These are phyloP conservation scores for Dryadomyces quercivorus DNA, from an alignment of 2,329 filamentous ascomycete genomes.

Conservation along the genomic window DNA sequence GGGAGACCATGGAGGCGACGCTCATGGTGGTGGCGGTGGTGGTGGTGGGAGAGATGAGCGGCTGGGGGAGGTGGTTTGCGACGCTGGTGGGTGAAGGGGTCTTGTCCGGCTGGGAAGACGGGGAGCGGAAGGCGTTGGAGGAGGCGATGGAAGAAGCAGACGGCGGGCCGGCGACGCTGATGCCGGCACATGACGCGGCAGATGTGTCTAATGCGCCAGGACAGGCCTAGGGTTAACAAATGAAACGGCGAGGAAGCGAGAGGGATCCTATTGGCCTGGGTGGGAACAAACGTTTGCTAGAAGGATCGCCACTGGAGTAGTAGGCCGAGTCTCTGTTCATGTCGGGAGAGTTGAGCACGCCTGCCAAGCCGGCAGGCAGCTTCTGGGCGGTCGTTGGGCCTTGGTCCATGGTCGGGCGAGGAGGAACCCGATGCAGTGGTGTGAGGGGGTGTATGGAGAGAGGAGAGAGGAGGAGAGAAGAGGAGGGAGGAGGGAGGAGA, in stretches of 20 bases:
- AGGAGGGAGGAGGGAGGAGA: no score
- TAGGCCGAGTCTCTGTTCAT: constrained; percentile 41
- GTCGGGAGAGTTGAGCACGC: constrained; percentile 38
- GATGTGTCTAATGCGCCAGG: constrained; percentile 24
- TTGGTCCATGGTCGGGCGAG: constrained; percentile 22
- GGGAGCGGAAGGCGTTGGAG: constrained; percentile 5
- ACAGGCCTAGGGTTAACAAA: not conserved
- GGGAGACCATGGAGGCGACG: constrained; percentile 53
- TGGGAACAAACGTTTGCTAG: constrained; percentile 35
- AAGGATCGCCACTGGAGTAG: constrained; percentile 34
- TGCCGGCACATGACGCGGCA: constrained; percentile 29
- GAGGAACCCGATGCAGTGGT: not conserved
- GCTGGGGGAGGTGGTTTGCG: constrained; percentile 35
- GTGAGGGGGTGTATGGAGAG: not conserved
- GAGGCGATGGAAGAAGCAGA: constrained; percentile 19
- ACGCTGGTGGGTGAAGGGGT: constrained; percentile 47
- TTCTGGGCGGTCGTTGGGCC: constrained; percentile 27
- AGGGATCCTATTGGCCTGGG: constrained; percentile 7
- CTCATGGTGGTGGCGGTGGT: constrained; percentile 50
- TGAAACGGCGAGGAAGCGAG: not conserved
- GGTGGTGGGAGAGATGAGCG: constrained; percentile 41
- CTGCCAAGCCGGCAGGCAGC: constrained; percentile 34
- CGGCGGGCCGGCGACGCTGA: constrained; percentile 23
- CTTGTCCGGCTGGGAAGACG: constrained; percentile 32
- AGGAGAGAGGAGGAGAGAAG: not conserved